A percentile compares a stretch with the other conserved stretches of the same genome.
phyloP scores from a whole-genome alignment of 1,284 basidiomycete genomes.

The Wallemia ichthyophaga region DNA sequence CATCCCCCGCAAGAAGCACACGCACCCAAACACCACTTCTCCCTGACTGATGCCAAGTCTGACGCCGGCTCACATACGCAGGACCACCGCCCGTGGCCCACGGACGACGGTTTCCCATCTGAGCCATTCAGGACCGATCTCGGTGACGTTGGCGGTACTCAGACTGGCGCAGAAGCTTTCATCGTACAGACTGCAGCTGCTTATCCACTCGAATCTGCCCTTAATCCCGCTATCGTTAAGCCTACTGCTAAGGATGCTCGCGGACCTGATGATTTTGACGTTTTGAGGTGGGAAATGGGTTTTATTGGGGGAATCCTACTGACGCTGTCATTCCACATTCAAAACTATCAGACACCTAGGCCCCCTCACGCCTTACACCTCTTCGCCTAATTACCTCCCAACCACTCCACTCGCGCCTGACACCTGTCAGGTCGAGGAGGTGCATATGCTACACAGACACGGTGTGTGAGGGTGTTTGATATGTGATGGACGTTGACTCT shows the following conservation, averaged over 20 bases:
- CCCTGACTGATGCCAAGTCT: neutral
- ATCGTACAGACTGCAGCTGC: slow-evolving; percentile 21
- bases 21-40: neutral
- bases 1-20: neutral
- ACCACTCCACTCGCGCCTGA: neutral
- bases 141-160: neutral
- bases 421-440: neutral
- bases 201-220: slow-evolving; percentile 12
- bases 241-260: neutral
- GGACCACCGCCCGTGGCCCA: neutral
- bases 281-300: neutral
- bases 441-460: neutral
- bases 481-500: neutral
- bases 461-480: neutral
- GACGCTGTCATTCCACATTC: no score
- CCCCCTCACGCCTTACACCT: neutral
- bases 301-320: neutral
- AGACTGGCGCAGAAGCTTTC: slow-evolving; percentile 22
- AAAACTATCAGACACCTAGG: no score
- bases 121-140: neutral
- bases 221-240: neutral
- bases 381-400: neutral
- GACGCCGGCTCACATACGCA: neutral
- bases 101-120: neutral
- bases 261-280: neutral